Conservation (phyloP, 768 basidiomycete genomes). For the Coprinopsis cinerea region DNA sequence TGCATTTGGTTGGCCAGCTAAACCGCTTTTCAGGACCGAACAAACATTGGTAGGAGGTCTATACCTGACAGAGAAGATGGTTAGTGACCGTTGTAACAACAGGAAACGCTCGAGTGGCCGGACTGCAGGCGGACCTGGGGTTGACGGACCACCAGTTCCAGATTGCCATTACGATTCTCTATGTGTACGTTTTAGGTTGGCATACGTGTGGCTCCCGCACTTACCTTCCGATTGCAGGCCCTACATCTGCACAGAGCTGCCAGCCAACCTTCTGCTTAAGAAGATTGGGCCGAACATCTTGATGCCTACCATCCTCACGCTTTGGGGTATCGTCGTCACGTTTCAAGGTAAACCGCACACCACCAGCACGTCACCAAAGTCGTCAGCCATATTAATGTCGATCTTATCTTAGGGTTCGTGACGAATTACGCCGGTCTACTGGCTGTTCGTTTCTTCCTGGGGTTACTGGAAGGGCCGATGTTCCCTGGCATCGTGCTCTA, state of each 20-base stretch:
- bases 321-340: constrained; percentile 46
- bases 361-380: background rate
- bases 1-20: background rate
- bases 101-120: constrained; percentile 45
- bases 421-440: constrained; percentile 41
- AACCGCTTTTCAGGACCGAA: constrained; percentile 23
- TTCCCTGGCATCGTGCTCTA: constrained; percentile 37
- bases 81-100: background rate
- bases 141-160: constrained; percentile 35
- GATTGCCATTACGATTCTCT: constrained; percentile 27
- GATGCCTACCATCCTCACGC: constrained; percentile 41
- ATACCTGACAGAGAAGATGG: background rate
- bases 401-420: constrained; percentile 33
- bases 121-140: constrained; percentile 37
- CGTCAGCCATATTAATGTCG: background rate
- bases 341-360: constrained; percentile 28
- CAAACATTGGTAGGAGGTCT: constrained; percentile 26
- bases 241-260: constrained; percentile 43
- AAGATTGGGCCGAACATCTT: constrained; percentile 41
- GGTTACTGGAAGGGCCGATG: constrained; percentile 44
- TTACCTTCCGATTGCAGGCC: constrained; percentile 21
- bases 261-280: constrained; percentile 39
- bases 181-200: constrained; percentile 19
- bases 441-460: constrained; percentile 45
- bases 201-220: background rate